Evolutionary conservation across 2,329 filamentous ascomycete species (phyloP).

Genomic region (Keithomyces neogunnii): DNA sequence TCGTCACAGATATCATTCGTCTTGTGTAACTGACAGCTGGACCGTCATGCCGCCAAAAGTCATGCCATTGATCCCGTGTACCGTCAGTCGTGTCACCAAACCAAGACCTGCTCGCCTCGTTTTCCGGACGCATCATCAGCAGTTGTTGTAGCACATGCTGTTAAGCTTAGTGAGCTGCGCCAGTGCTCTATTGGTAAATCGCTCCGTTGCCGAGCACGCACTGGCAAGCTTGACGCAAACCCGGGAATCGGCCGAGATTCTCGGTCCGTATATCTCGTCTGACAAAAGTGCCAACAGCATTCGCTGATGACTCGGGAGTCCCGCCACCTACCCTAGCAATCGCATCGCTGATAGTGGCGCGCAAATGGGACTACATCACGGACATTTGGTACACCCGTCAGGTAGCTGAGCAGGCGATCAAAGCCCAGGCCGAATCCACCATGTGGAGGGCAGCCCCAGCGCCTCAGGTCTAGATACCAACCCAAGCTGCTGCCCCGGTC

Average conservation of each 20-base stretch:
- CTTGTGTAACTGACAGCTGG: neutral
- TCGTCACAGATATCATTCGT: neutral
- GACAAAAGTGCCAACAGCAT: neutral
- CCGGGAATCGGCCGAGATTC: neutral
- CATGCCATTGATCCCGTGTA: neutral
- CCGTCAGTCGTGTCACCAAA: neutral
- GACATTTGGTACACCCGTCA: slow-evolving; percentile 73
- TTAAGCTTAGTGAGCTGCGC: neutral
- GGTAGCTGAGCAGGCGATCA: slow-evolving; percentile 76
- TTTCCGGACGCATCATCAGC: neutral
- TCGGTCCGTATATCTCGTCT: slow-evolving; percentile 1
- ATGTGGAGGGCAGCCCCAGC: slow-evolving; percentile 86
- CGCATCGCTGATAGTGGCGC: slow-evolving; percentile 57
- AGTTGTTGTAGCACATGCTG: neutral
- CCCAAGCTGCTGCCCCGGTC: slow-evolving; percentile 37
- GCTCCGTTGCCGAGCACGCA: neutral
- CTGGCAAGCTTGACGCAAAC: neutral
- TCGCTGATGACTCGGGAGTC: neutral
- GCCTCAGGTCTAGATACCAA: slow-evolving; percentile 84
- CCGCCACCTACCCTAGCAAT: slow-evolving; percentile 35
- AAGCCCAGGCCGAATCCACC: slow-evolving; percentile 88
- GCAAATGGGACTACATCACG: slow-evolving; percentile 83
- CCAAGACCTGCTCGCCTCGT: slow-evolving; percentile 3
- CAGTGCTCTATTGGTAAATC: neutral
- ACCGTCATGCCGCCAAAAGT: neutral